Conservation (phyloP, 805 yeast species). For the Saccharomyces eubayanus region DNA sequence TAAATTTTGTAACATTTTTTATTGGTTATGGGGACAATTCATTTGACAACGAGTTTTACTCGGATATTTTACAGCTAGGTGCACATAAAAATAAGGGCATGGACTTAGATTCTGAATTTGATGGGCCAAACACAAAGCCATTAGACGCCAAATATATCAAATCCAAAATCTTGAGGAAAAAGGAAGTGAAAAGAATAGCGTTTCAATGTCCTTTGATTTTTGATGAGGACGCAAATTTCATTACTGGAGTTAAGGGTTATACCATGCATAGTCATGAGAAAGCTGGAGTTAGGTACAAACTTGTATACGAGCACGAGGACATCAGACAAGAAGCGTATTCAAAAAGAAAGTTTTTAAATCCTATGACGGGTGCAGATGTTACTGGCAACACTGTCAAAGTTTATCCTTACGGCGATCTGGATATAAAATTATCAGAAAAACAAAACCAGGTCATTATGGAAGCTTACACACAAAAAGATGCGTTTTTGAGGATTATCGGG, state of each 20-base stretch:
- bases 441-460: slow-evolving; percentile 31
- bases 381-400: slow-evolving; percentile 31
- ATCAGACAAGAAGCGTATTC: slow-evolving; percentile 44
- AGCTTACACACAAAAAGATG: slow-evolving; percentile 31
- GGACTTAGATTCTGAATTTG: slow-evolving; percentile 16
- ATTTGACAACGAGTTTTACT: slow-evolving; percentile 43
- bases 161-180: slow-evolving; percentile 43
- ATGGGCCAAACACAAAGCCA: slow-evolving; percentile 37
- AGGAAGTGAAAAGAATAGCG: slow-evolving; percentile 53
- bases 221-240: slow-evolving; percentile 38
- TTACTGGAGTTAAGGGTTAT: slow-evolving; percentile 66
- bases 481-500: slow-evolving; percentile 59
- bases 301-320: slow-evolving; percentile 48
- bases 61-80: slow-evolving; percentile 40
- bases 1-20: slow-evolving; percentile 58
- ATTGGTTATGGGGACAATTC: slow-evolving; percentile 32
- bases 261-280: slow-evolving; percentile 50
- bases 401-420: slow-evolving; percentile 41
- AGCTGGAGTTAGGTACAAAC: slow-evolving; percentile 37
- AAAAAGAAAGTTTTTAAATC: slow-evolving; percentile 34
- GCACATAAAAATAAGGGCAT: slow-evolving; percentile 7
- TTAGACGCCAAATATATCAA: slow-evolving; percentile 38
- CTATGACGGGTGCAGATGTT: slow-evolving; percentile 39
- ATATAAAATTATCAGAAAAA: slow-evolving; percentile 33
- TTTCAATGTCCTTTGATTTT: slow-evolving; percentile 56